These are phyloP conservation scores for Amniculicola lignicola DNA, from an alignment of 495 filamentous ascomycete species.

Conservation along the genomic window DNA sequence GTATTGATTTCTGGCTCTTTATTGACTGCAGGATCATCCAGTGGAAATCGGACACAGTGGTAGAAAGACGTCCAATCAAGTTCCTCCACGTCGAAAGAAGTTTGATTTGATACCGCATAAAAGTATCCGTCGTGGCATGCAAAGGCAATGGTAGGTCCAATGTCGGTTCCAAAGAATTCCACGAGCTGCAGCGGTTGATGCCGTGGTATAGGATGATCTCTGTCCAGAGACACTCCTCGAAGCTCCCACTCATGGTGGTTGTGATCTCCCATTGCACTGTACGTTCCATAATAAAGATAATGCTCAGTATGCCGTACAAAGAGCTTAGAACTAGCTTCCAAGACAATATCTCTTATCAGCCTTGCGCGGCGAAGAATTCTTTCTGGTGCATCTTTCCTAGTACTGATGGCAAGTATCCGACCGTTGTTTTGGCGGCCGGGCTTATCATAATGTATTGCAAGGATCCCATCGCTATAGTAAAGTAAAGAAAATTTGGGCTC, in stretches of 20 bases:
- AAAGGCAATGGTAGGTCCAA: constrained; percentile 68
- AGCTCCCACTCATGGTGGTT: constrained; percentile 62
- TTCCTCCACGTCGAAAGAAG: constrained; percentile 61
- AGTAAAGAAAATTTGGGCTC: constrained; percentile 55
- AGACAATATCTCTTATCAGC: constrained; percentile 43
- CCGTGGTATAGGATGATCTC: constrained; percentile 24
- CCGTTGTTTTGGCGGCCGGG: constrained; percentile 40
- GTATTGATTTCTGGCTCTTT: constrained; percentile 40
- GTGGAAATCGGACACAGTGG: constrained; percentile 60
- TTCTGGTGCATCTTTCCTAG: constrained; percentile 33
- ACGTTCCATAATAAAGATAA: constrained; percentile 67
- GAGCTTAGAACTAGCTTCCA: constrained; percentile 53
- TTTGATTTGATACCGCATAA: constrained; percentile 68
- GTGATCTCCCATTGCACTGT: constrained; percentile 50
- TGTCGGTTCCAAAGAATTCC: constrained; percentile 59
- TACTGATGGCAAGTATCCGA: constrained; percentile 61
- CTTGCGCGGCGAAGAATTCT: no score
- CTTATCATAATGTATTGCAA: constrained; percentile 51
- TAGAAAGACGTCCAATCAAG: constrained; percentile 70
- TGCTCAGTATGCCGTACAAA: constrained; percentile 66
- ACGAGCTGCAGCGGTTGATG: constrained; percentile 47
- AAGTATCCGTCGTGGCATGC: constrained; percentile 66
- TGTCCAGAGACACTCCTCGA: constrained; percentile 38
- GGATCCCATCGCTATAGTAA: constrained; percentile 58
- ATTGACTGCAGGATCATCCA: constrained; percentile 41